Evolutionary conservation across 1,284 basidiomycete species (phyloP).

Genomic region (Serendipita sp.): DNA sequence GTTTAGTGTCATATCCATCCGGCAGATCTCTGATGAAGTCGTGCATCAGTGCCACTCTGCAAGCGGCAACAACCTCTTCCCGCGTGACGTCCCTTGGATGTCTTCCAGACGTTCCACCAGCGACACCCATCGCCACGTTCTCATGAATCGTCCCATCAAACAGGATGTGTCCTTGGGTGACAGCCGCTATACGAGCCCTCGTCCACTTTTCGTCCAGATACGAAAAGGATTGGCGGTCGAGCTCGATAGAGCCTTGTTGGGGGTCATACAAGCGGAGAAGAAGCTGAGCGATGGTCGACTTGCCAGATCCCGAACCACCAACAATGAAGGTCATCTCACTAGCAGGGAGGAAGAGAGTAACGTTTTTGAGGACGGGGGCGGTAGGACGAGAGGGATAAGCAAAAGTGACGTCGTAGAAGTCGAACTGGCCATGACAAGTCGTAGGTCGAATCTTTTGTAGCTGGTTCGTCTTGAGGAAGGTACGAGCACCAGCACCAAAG

Average conservation of each 20-base stretch:
- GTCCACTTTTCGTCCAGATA: slow-evolving; percentile 69
- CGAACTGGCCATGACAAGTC: slow-evolving; percentile 61
- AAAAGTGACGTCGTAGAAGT: slow-evolving; percentile 65
- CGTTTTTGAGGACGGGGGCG: slow-evolving; percentile 43
- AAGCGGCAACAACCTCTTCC: slow-evolving; percentile 67
- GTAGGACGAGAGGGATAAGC: slow-evolving; percentile 74
- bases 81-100: slow-evolving; percentile 37
- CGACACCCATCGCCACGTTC: slow-evolving; percentile 74
- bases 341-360: slow-evolving; percentile 66
- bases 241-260: slow-evolving; percentile 43
- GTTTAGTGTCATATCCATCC: slow-evolving; percentile 73
- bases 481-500: background rate
- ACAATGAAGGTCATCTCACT: slow-evolving; percentile 86
- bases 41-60: slow-evolving; percentile 75
- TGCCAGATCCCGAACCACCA: slow-evolving; percentile 82
- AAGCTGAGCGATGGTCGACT: slow-evolving; percentile 80
- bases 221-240: slow-evolving; percentile 72
- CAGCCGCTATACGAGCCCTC: slow-evolving; percentile 57
- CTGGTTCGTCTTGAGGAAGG: background rate
- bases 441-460: slow-evolving; percentile 43
- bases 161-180: slow-evolving; percentile 66
- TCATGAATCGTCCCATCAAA: slow-evolving; percentile 77
- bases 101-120: slow-evolving; percentile 28
- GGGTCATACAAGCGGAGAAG: slow-evolving; percentile 69
- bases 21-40: slow-evolving; percentile 77